Evolutionary conservation across 2,329 filamentous ascomycete species (phyloP).

Genomic region (Emydomyces testavorans): DNA sequence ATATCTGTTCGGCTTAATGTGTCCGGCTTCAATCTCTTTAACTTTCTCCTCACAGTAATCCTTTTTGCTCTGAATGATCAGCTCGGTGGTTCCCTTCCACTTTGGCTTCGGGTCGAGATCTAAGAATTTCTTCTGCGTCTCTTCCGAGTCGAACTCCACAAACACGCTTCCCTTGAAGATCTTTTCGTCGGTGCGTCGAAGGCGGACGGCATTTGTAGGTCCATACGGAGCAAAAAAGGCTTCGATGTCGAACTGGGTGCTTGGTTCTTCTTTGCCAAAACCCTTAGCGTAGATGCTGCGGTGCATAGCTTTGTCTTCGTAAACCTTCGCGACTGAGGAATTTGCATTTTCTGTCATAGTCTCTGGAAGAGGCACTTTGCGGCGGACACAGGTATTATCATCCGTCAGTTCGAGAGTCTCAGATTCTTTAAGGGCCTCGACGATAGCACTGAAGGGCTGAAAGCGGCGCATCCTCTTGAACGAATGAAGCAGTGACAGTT

Average conservation of each 20-base stretch:
- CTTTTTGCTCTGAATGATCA: slow-evolving; percentile 77
- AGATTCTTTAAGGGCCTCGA: slow-evolving; percentile 72
- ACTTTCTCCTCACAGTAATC: slow-evolving; percentile 73
- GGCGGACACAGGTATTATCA: slow-evolving; percentile 58
- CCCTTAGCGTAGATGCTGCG: slow-evolving; percentile 86
- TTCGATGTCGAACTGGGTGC: slow-evolving; percentile 88
- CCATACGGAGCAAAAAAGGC: slow-evolving; percentile 77
- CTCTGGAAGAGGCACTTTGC: slow-evolving; percentile 58
- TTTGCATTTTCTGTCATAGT: slow-evolving; percentile 45
- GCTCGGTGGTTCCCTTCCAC: slow-evolving; percentile 62
- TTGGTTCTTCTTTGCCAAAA: slow-evolving; percentile 72
- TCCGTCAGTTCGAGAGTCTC: slow-evolving; percentile 61
- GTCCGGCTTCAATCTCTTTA: slow-evolving; percentile 58
- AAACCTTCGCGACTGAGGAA: slow-evolving; percentile 42
- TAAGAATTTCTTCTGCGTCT: slow-evolving; percentile 69
- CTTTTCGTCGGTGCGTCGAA: slow-evolving; percentile 62
- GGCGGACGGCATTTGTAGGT: slow-evolving; percentile 67
- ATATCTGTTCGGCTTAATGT: slow-evolving; percentile 47
- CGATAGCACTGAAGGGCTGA: slow-evolving; percentile 72
- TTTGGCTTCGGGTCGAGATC: slow-evolving; percentile 66
- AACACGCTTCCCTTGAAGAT: slow-evolving; percentile 95
- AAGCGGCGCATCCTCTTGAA: slow-evolving; percentile 98
- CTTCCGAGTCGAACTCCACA: slow-evolving; percentile 75
- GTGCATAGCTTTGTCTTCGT: slow-evolving; percentile 55
- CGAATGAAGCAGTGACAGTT: slow-evolving; percentile 62